A percentile compares a stretch with the other conserved stretches of the same genome.
Conservation (phyloP, 805 yeast species). For the Zygoascus flipseniorum region DNA sequence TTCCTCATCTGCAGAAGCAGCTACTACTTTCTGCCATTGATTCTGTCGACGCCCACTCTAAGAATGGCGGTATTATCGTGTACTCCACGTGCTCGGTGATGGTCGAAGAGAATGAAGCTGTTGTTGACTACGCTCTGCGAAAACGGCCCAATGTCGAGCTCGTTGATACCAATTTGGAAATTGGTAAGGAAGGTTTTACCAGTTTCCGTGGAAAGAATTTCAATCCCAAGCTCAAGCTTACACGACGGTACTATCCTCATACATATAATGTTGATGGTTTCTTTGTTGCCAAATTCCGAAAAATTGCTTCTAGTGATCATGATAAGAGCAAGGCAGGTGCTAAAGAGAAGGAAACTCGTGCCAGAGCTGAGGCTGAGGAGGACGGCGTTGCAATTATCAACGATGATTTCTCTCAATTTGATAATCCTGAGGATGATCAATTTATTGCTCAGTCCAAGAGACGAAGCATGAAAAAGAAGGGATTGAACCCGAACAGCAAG, state of each 20-base stretch:
- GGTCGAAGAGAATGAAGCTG: constrained; percentile 97
- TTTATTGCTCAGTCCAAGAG: constrained; percentile 52
- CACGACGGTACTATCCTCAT: constrained; percentile 96
- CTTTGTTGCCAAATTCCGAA: constrained; percentile 93
- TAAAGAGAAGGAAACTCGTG: constrained; percentile 69
- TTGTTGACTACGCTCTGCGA: constrained; percentile 93
- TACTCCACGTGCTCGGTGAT: constrained; percentile 98
- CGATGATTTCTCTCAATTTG: constrained; percentile 79
- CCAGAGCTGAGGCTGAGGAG: constrained; percentile 73
- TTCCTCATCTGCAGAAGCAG: constrained; percentile 95
- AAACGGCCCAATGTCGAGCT: constrained; percentile 94
- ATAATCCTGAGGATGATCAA: constrained; percentile 64
- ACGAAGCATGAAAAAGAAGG: constrained; percentile 27
- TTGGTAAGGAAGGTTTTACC: constrained; percentile 94
- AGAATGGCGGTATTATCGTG: constrained; percentile 89
- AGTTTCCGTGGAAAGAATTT: constrained; percentile 89
- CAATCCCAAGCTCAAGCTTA: constrained; percentile 63
- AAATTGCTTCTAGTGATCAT: constrained; percentile 77
- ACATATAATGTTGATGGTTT: constrained; percentile 98
- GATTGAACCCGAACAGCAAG: constrained; percentile 23
- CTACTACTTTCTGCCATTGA: constrained; percentile 90
- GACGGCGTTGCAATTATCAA: constrained; percentile 61
- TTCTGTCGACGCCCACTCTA: constrained; percentile 87
- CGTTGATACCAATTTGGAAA: constrained; percentile 84
- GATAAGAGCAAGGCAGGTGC: constrained; percentile 85